Evolutionary conservation across 2,329 filamentous ascomycete species (phyloP).

Genomic region (Colletotrichum gloeosporioides): DNA sequence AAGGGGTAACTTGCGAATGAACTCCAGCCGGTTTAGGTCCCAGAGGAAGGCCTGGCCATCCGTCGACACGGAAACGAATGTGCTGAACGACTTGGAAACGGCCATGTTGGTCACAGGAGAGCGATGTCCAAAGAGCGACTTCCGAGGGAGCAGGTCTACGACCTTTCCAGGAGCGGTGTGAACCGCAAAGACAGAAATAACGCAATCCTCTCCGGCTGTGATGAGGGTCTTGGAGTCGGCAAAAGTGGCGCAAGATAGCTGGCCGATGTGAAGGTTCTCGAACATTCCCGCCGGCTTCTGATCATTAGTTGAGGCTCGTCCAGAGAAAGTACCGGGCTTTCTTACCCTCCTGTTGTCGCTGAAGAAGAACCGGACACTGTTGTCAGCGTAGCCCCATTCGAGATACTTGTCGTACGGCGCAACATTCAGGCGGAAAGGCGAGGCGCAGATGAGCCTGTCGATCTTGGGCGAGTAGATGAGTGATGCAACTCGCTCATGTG

Average conservation of each 20-base stretch:
- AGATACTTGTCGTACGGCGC: constrained; percentile 92
- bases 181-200: constrained; percentile 84
- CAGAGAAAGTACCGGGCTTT: neutral
- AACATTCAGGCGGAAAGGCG: constrained; percentile 85
- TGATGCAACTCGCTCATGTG: constrained; percentile 79
- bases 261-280: constrained; percentile 91
- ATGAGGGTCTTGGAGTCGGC: constrained; percentile 90
- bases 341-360: constrained; percentile 78
- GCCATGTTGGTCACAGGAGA: constrained; percentile 82
- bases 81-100: constrained; percentile 86
- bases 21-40: constrained; percentile 91
- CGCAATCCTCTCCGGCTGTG: constrained; percentile 91
- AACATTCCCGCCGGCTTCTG: constrained; percentile 76
- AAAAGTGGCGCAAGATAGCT: constrained; percentile 83
- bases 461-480: constrained; percentile 80
- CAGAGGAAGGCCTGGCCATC: constrained; percentile 88
- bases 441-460: constrained; percentile 83
- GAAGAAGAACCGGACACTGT: constrained; percentile 89
- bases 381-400: constrained; percentile 96
- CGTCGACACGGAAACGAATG: constrained; percentile 80
- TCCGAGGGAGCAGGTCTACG: constrained; percentile 79
- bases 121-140: constrained; percentile 90
- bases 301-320: constrained; percentile 29
- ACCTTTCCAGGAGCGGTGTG: constrained; percentile 66
- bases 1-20: constrained; percentile 75